Evolutionary conservation across 2,329 filamentous ascomycete genomes (phyloP).

Genomic region (Pseudocercospora fuligena): DNA sequence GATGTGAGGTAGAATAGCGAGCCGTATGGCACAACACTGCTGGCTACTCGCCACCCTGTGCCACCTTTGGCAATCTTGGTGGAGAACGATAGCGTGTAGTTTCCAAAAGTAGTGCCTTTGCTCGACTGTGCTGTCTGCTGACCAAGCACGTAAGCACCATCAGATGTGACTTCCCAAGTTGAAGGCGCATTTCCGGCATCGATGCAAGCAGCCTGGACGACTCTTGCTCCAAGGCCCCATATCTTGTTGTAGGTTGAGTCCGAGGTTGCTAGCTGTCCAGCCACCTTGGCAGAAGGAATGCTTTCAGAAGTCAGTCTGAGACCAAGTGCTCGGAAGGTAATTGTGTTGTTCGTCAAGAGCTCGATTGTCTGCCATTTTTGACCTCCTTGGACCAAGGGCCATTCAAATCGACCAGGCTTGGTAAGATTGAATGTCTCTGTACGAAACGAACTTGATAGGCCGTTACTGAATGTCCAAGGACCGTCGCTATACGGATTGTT

Average conservation of each 20-base stretch:
- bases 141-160: conserved; percentile 45
- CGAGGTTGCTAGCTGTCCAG: conserved; percentile 39
- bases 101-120: conserved; percentile 33
- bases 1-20: conserved; percentile 36
- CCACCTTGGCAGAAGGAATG: conserved; percentile 32
- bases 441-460: conserved; percentile 44
- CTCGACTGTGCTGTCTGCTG: conserved; percentile 40
- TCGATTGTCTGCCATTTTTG: conserved; percentile 49
- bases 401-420: conserved; percentile 34
- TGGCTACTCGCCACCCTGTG: conserved; percentile 46
- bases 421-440: conserved; percentile 49
- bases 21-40: conserved; percentile 25
- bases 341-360: conserved; percentile 42
- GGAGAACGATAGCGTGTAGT: conserved; percentile 47
- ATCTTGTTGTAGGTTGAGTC: conserved; percentile 43
- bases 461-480: conserved; percentile 38
- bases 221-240: conserved; percentile 46
- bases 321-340: conserved; percentile 42
- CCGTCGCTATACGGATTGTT: conserved; percentile 40
- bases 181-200: conserved; percentile 45
- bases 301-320: conserved; percentile 40
- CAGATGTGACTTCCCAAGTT: conserved; percentile 42
- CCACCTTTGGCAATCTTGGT: conserved; percentile 47
- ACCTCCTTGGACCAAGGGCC: conserved; percentile 48
- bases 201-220: conserved; percentile 44